These are phyloP conservation scores for Helianthus tuberosus DNA, from an alignment of 129 eudicot species.

Conservation along the genomic window DNA sequence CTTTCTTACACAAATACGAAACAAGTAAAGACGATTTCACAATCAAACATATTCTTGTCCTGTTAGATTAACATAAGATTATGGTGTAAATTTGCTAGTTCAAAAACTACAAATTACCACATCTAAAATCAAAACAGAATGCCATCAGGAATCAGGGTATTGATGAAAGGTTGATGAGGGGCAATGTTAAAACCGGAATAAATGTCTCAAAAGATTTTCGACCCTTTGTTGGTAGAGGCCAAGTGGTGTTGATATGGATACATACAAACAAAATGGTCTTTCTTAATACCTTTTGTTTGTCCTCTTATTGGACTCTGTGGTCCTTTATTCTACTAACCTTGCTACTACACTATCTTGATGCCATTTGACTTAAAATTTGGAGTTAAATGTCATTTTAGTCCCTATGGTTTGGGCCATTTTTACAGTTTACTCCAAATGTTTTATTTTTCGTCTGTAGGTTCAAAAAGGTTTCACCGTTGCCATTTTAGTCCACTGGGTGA, in stretches of 20 bases:
- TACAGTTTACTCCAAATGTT: too few species aligned
- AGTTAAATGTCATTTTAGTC: too few species aligned
- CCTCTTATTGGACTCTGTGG: conserved; percentile 33
- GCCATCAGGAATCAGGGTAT: too few species aligned
- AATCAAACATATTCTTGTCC: too few species aligned
- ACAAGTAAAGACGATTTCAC: too few species aligned
- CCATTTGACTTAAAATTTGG: conserved; percentile 30
- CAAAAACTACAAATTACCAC: not conserved
- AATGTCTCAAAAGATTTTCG: conserved; percentile 21
- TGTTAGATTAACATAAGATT: too few species aligned
- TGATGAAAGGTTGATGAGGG: conserved; percentile 12
- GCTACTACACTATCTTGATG: conserved; percentile 30
- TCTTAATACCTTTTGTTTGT: conserved; percentile 23
- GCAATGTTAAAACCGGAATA: conserved; percentile 28
- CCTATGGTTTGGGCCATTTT: too few species aligned
- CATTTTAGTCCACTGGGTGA: too few species aligned
- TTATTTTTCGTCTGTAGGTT: too few species aligned
- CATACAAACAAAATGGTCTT: conserved; percentile 34
- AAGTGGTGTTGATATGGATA: not conserved
- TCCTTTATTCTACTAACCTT: conserved; percentile 25
- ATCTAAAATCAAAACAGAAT: not conserved
- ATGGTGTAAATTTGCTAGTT: too few species aligned
- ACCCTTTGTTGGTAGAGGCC: conserved; percentile 32
- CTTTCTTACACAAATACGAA: too few species aligned
- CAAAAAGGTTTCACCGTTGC: too few species aligned